phyloP scores from a whole-genome alignment of 2,329 filamentous ascomycete species.

The Byssothecium circinans region DNA sequence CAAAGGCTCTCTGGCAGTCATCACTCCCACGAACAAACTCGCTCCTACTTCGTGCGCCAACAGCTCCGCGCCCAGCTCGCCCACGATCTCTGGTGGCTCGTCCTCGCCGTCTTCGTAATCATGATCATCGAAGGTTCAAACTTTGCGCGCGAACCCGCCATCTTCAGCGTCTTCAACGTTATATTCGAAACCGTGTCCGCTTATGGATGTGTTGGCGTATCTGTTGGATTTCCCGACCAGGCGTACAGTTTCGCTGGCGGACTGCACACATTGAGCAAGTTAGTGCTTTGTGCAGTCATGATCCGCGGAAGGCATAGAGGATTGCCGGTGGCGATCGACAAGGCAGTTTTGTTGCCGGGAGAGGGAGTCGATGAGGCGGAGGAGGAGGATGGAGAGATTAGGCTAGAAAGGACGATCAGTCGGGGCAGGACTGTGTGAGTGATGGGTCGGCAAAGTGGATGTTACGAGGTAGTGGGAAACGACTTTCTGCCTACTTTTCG shows the following conservation, averaged over 20 bases:
- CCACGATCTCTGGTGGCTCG: conserved; percentile 51
- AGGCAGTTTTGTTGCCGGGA: conserved; percentile 46
- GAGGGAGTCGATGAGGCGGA: conserved; percentile 34
- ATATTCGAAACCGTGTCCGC: conserved; percentile 50
- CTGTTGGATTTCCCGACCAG: conserved; percentile 48
- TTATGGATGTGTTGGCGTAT: conserved; percentile 49
- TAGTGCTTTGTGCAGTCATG: conserved; percentile 60
- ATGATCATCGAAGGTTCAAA: conserved; percentile 47
- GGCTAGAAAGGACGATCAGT: conserved; percentile 20
- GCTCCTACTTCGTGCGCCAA: conserved; percentile 44
- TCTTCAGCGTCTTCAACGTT: conserved; percentile 49
- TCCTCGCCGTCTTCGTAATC: conserved; percentile 50
- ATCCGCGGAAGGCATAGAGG: conserved; percentile 58
- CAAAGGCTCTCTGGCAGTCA: conserved; percentile 6
- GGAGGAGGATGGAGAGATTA: conserved; percentile 41
- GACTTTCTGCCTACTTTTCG: too few species aligned
- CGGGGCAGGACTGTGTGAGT: conserved; percentile 13
- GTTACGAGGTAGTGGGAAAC: too few species aligned
- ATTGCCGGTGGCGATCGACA: conserved; percentile 58
- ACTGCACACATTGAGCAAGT: conserved; percentile 55
- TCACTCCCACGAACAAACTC: conserved; percentile 26
- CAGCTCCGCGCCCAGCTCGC: conserved; percentile 52
- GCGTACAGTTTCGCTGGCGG: conserved; percentile 52
- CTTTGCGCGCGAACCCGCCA: conserved; percentile 39
- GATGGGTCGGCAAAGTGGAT: too few species aligned